These are phyloP conservation scores for Penicillium sp. DNA, from an alignment of 2,329 filamentous ascomycete genomes.

Conservation along the genomic window DNA sequence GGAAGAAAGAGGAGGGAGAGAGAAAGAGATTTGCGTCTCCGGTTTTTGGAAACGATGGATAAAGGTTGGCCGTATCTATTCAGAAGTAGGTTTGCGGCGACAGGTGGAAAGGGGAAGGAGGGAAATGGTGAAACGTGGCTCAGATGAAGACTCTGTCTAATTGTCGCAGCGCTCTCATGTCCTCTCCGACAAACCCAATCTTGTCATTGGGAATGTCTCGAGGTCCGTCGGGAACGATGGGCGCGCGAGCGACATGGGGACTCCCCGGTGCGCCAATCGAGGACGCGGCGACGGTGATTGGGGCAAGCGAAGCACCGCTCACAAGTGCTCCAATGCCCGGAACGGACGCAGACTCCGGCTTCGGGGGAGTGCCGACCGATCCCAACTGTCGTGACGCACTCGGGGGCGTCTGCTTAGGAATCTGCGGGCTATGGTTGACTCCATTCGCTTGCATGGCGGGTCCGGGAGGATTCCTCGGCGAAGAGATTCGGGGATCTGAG, in stretches of 20 bases:
- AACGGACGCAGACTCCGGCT: slow-evolving; percentile 39
- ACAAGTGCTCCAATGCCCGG: slow-evolving; percentile 50
- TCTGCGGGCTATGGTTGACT: slow-evolving; percentile 22
- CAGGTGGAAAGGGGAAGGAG: background rate
- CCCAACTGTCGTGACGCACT: slow-evolving; percentile 12
- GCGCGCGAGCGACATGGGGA: slow-evolving; percentile 7
- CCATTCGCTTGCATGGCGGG: slow-evolving; percentile 19
- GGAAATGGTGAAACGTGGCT: slow-evolving; percentile 5
- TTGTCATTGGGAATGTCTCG: slow-evolving; percentile 54
- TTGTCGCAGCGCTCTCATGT: slow-evolving; percentile 59
- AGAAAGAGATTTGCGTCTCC: background rate
- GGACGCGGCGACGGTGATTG: slow-evolving; percentile 22
- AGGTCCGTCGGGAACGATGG: slow-evolving; percentile 34
- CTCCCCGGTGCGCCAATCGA: slow-evolving; percentile 17
- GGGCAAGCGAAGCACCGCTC: slow-evolving; percentile 30
- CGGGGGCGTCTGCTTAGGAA: slow-evolving; percentile 22
- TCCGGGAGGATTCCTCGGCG: slow-evolving; percentile 28
- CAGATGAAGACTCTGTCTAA: slow-evolving; percentile 52
- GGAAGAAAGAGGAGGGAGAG: background rate
- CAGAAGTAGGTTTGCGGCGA: background rate
- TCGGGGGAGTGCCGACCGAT: slow-evolving; percentile 18
- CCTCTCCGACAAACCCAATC: slow-evolving; percentile 54
- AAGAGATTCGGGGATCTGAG: slow-evolving; percentile 32
- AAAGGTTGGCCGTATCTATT: background rate
- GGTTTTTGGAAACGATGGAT: background rate